Base-by-base conservation (phyloP, 1,284 basidiomycete species). In the Puccinia polysora region DNA sequence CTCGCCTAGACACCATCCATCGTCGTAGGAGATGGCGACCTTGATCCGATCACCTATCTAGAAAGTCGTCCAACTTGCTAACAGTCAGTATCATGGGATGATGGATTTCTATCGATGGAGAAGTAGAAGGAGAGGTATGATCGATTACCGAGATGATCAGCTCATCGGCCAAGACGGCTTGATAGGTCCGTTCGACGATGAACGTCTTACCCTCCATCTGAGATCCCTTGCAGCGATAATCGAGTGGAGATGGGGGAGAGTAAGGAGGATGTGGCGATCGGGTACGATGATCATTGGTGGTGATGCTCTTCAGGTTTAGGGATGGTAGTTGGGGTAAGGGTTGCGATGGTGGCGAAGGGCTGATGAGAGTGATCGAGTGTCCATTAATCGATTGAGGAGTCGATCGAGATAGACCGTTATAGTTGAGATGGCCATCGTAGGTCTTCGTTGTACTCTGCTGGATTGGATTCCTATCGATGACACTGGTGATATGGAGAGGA, bases 1-100 rank as follows among this genome's bases (percentile, higher is more conserved):
- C 23, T 18, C 14, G 6, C 69, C 69, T 43, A 71, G 32, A 47
- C 69, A 71, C 69, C 69, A 71, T 25, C 69, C 69, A 30, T 71
- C 69, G 15, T 71, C 69, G 38, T 71, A 71, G 20, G 36, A 43
- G 20, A 63, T 40, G 18, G 25, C 49, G 20, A 71, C 49, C 43
- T 63, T 32, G 28, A 71, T 36, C 55, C 69, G 45, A 30, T 71
- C 59, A 10, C 69, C 69, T 2, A 71, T 25, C 69, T 71, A 30
- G 30, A 64, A 49, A 43, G 14, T n/a, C n/a, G n/a, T n/a, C n/a
- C n/a, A n/a, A n/a, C n/a, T n/a, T n/a, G n/a, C n/a, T n/a, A n/a
- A n/a, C n/a, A n/a, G n/a, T n/a, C n/a, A n/a, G n/a, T n/a, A n/a
- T n/a, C n/a, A n/a, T n/a, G n/a, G n/a, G n/a, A n/a, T n/a, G n/a